Base-by-base conservation (phyloP, 1,284 basidiomycete species). In the Neotropicomus parvogracilis region DNA sequence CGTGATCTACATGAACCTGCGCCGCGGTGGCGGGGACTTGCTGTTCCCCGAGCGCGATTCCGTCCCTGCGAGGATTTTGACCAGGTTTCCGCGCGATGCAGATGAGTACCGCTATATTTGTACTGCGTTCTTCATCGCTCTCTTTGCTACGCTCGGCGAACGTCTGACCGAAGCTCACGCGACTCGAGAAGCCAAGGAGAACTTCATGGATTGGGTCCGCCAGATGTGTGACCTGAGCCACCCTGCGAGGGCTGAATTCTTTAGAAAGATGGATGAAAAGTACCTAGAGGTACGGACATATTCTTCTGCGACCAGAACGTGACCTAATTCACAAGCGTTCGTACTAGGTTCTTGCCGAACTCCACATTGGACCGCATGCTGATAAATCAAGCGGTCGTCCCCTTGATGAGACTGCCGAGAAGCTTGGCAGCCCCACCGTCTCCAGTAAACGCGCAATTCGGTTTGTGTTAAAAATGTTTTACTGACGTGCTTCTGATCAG, bases 1-100 rank as follows among this genome's bases (percentile, higher is more conserved):
- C 3, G 57, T 61, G 0, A 33, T 62, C 3, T 62, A 59, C 36
- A 54, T 59, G 46, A 62, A 59, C 36, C 6, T 62, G 8, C n/a
- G n/a, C n/a, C 39, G 54, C 2, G 37, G 2, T 0, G n/a, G 38
- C 4, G 3, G 4, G 0, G 53, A 49, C 12, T 16, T 2, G 5
- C 6, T 29, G 4, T 59, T 61, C 16, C 59, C 56, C 12, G 1
- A 1, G 0, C 49, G 48, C 0, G 57, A 59, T 35, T 8, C 0
- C 4, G 31, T 61, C 11, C 51, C 51, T 11, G 41, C 50, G 1
- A 1, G 20, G 1, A 52, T 59, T n/a, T 20, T 61, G 32, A 52
- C 48, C n/a, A 2, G 24, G 11, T 39, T 47, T 3, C 38, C 44
- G 0, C 0, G 1, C 1, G 13, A 13, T 2, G 28, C 24, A n/a